Base-by-base conservation (phyloP, 345 rosid genomes). In the Xanthoceras sorbifolium region DNA sequence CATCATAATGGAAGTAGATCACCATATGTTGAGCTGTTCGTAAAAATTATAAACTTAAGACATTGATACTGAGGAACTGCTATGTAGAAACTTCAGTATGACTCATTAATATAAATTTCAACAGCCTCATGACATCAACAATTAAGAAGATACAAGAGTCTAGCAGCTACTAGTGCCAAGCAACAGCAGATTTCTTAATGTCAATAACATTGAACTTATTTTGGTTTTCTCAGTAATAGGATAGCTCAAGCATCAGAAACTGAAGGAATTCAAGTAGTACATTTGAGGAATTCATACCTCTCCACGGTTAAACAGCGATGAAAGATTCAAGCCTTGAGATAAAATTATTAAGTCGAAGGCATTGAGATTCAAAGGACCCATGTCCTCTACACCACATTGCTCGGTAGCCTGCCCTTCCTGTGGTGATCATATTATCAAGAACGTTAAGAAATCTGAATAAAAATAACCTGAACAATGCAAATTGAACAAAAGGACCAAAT, bases 291-390 rank as follows among this genome's bases (percentile, higher is more conserved):
- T 11, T 15, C 69, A 25, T 87, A 95, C 99, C 97, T 90, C 81
- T 71, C 97, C 97, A 66, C 96, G 90, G 81, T 93, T 94, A 83
- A 96, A 96, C 32, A 96, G 87, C 14, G 97, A 83, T 74, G 97
- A 91, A 40, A 96, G 99, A 80, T 96, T 96, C 80, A 96, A 82
- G 67, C 99, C 99, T 82, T 92, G 99, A 72, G 99, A 96, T 67
- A 96, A 84, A 85, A 92, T 84, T 76, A 93, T 93, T 71, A 96
- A 71, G 87, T 96, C 99, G 42, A 96, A 96, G 32, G 99, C 99
- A 87, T 95, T 95, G 54, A 95, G 93, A 85, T 76, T 85, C 86
- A 96, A 78, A 34, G 99, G 99, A 77, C 93, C 92, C 4, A 80
- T 80, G 78, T 93, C 92, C 72, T 88, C 90, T 71, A 78, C 82